Conservation (phyloP, 306 rosid species). For the Datisca glomerata region DNA sequence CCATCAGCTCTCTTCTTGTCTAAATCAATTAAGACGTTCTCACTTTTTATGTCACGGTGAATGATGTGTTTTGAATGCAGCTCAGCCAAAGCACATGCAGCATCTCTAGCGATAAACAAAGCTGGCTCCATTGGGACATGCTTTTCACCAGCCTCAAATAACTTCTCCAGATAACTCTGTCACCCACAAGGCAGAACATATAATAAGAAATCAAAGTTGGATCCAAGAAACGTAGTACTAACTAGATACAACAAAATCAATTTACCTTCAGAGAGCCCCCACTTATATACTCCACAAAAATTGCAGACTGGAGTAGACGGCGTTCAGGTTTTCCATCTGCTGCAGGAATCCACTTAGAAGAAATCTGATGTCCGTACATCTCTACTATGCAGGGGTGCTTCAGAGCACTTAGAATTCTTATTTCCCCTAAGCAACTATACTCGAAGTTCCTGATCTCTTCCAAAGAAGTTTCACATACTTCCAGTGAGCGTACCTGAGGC, state of each 20-base stretch:
- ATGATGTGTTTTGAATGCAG: slow-evolving; percentile 82
- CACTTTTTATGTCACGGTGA: slow-evolving; percentile 95
- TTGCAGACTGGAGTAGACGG: slow-evolving; percentile 58
- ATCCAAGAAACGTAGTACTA: neutral
- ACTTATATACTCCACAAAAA: slow-evolving; percentile 67
- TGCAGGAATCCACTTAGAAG: slow-evolving; percentile 62
- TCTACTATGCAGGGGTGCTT: slow-evolving; percentile 82
- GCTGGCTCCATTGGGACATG: slow-evolving; percentile 55
- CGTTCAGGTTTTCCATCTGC: slow-evolving; percentile 50
- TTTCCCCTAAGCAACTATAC: slow-evolving; percentile 78
- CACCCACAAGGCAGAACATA: slow-evolving; percentile 8
- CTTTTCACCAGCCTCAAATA: slow-evolving; percentile 61
- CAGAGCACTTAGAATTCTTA: slow-evolving; percentile 73
- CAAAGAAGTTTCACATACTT: slow-evolving; percentile 37
- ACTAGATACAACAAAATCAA: slow-evolving; percentile 7
- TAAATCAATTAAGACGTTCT: slow-evolving; percentile 68
- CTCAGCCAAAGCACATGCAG: slow-evolving; percentile 72
- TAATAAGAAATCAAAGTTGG: slow-evolving; percentile 4
- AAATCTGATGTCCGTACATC: slow-evolving; percentile 87
- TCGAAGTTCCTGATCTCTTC: slow-evolving; percentile 64
- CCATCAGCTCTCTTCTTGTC: slow-evolving; percentile 63
- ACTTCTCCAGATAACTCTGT: slow-evolving; percentile 61
- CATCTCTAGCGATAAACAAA: slow-evolving; percentile 60
- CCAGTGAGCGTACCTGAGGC: slow-evolving; percentile 61
- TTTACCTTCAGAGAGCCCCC: slow-evolving; percentile 87